Evolutionary conservation across 257 asterid genomes (phyloP), one percentile per base, ranked within the genome.

Genomic region (Leptodermis oblonga): DNA sequence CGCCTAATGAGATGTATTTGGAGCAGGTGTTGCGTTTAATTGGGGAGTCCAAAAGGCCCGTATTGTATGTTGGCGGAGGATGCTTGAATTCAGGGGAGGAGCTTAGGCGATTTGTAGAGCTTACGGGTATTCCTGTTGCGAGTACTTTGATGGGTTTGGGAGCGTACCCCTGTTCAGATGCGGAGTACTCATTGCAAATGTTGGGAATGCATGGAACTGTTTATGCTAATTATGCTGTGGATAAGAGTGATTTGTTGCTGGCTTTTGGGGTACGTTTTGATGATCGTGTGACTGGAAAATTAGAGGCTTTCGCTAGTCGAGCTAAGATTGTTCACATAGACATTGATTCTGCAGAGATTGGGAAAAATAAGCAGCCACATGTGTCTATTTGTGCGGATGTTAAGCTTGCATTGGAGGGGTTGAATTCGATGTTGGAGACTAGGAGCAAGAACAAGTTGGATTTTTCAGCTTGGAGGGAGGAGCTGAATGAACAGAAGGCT

Each of bases 191-290:
- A 0, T 60, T 92, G 72, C 94, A 83, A 71, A 92, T 92, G 96
- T 79, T 89, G 66, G 97, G 97, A 69, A 92, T 92, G 97, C 97
- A 89, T 64, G 96, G 96, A 34, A 89, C 97, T 13, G 94, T 89
- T 9, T 86, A 86, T 65, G 96, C 97, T 0, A 89, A 87, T 51
- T 89, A 89, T 48, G 78, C 92, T 0, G 92, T 92, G 53, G 93
- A 92, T 56, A 87, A 79, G 78, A 84, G 96, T 66, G 96, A 92
- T 76, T 73, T 89, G 84, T 70, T 87, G 28, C 84, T 92, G n/a
- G 96, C 94, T 0, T 87, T 92, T 79, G 96, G 97, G 9, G 96
- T 87, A 39, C 78, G 97, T 78, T 89, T 89, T 60, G 97, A 92
- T 42, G 96, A 92, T 18, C 87, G 94, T 37, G 97, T 89, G 58